Percentiles rank a stretch among this genome's conserved stretches.
Evolutionary conservation across 805 yeast genomes (phyloP).

Genomic region (Kluyveromyces nonfermentans): DNA sequence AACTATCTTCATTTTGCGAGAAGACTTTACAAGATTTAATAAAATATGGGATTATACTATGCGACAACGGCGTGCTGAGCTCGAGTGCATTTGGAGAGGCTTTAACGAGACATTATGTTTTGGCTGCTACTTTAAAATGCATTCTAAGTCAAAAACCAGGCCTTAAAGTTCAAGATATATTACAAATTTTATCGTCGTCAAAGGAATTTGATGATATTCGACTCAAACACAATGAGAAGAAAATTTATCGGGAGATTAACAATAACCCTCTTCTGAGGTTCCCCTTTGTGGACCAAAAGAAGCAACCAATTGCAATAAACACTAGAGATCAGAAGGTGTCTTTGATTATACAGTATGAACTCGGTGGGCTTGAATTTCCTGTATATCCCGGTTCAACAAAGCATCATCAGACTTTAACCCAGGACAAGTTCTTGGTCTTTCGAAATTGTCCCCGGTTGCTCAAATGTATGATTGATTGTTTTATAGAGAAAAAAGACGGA

Average conservation of each 20-base stretch:
- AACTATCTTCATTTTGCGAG: conserved; percentile 30
- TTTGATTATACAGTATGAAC: conserved; percentile 39
- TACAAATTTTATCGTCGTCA: conserved; percentile 28
- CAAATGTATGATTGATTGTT: conserved; percentile 38
- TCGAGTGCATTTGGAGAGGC: conserved; percentile 38
- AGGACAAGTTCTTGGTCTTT: conserved; percentile 37
- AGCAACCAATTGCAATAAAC: conserved; percentile 18
- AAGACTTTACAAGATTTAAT: conserved; percentile 27
- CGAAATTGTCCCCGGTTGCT: conserved; percentile 35
- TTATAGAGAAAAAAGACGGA: conserved; percentile 34
- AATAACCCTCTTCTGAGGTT: conserved; percentile 30
- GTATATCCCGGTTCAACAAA: conserved; percentile 33
- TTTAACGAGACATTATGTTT: conserved; percentile 41
- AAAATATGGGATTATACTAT: conserved; percentile 25
- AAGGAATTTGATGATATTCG: conserved; percentile 35
- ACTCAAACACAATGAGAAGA: conserved; percentile 37
- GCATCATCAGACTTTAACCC: conserved; percentile 31
- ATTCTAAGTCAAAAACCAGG: conserved; percentile 19
- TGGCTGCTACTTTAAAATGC: conserved; percentile 34
- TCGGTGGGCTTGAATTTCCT: conserved; percentile 43
- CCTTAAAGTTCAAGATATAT: conserved; percentile 14
- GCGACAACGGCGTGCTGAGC: conserved; percentile 9
- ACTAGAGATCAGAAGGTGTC: conserved; percentile 31
- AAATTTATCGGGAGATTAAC: conserved; percentile 37
- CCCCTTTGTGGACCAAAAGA: conserved; percentile 28